Evolutionary conservation across 2,329 filamentous ascomycete species (phyloP).

Genomic region (Cladosporium sp.): DNA sequence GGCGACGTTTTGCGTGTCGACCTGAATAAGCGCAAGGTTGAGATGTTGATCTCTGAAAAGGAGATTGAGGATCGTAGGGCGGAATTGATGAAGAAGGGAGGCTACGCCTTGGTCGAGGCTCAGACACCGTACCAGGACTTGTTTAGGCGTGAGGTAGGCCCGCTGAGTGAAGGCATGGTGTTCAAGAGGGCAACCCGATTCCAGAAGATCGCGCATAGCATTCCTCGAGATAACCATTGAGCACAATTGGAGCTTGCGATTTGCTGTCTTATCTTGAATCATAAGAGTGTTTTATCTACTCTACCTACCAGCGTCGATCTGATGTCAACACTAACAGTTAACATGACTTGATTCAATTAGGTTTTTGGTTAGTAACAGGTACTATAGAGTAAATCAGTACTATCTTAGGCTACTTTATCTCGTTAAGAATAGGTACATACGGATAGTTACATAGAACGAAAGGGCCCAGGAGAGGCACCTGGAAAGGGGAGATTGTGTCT

Average conservation of each 20-base stretch:
- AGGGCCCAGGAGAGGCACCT: too few relatives aligned
- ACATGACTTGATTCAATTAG: too few relatives aligned
- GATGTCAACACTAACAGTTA: too few relatives aligned
- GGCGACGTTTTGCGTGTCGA: conserved; percentile 51
- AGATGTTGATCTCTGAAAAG: conserved; percentile 42
- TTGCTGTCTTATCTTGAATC: too few relatives aligned
- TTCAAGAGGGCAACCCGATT: conserved; percentile 24
- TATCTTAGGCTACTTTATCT: too few relatives aligned
- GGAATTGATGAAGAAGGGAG: conserved; percentile 25
- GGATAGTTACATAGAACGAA: too few relatives aligned
- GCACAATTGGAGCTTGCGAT: not conserved
- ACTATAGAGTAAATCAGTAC: too few relatives aligned
- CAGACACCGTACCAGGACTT: conserved; percentile 31
- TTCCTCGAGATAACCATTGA: conserved; percentile 29
- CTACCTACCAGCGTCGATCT: too few relatives aligned
- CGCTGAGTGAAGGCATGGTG: conserved; percentile 30
- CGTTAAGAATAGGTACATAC: too few relatives aligned
- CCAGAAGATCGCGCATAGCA: conserved; percentile 26
- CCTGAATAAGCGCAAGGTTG: conserved; percentile 45
- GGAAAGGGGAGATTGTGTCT: too few relatives aligned
- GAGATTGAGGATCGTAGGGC: conserved; percentile 40
- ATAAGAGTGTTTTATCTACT: too few relatives aligned
- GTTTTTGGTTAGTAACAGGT: too few relatives aligned
- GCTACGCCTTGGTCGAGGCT: conserved; percentile 24
- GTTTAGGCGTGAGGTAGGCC: conserved; percentile 27